Base-by-base conservation (phyloP, 306 rosid genomes). In the Begonia fuchsioides region DNA sequence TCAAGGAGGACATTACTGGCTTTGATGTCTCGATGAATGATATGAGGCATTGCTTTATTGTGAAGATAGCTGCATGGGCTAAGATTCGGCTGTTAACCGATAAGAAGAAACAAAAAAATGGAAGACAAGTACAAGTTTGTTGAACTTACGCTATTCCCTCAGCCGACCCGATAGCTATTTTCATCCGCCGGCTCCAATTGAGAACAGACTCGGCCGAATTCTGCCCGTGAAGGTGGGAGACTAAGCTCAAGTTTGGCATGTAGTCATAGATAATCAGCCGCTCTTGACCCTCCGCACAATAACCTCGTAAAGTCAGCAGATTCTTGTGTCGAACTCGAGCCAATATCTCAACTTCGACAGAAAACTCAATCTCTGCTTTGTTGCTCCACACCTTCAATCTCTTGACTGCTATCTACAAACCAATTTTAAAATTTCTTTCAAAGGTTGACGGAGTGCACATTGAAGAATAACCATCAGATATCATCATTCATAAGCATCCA, bases 241-340 rank as follows among this genome's bases (percentile, higher is more conserved):
- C 84, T 14, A 90, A 57, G 80, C 98, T 90, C 76, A 90, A 67
- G 62, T 90, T 90, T 3, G 87, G 94, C 95, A 85, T 79, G 59
- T 85, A 90, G 57, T 90, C 95, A 35, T 90, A 90, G 26, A 85
- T 79, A 14, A 85, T 85, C 58, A 90, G 69, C 47, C 98, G 93
- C 72, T 90, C 98, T 56, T 90, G 94, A 32, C 95, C 98, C 72
- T 90, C 98, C 15, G 92, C 95, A 58, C 98, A 90, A 65, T 90
- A 90, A 45, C 98, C 98, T 26, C 95, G 95, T 49, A 85, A 74
- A 61, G 76, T 90, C 38, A 90, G 86, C 70, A 90, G 81, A 68
- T 90, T 90, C 83, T 85, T 85, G 82, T 90, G 98, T 26, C 79
- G 74, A 39, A 90, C 95, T 81, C 98, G 79, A 10, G 94, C 95